Conservation (phyloP, 805 yeast species). For the Blastobotrys peoriensis region DNA sequence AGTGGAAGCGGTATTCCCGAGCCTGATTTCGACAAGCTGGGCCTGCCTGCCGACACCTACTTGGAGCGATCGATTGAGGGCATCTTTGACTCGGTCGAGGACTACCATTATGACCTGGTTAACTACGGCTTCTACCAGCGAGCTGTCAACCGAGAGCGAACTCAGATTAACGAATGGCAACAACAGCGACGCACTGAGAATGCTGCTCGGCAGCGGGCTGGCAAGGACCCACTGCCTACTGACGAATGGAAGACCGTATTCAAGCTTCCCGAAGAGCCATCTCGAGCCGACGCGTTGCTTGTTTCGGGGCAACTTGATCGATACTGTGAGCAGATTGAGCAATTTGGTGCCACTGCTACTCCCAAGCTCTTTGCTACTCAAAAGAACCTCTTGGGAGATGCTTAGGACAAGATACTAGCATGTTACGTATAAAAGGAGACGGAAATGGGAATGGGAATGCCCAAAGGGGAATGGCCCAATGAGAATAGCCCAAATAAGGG, state of each 20-base stretch:
- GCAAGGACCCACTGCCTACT: conserved; percentile 42
- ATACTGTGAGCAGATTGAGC: conserved; percentile 65
- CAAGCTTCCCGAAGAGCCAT: conserved; percentile 68
- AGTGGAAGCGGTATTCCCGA: conserved; percentile 10
- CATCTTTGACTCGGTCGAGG: conserved; percentile 63
- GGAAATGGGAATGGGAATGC: neutral
- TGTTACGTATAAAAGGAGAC: neutral
- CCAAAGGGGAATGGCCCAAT: neutral
- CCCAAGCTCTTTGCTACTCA: conserved; percentile 51
- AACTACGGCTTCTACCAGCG: conserved; percentile 80
- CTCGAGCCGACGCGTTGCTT: conserved; percentile 66
- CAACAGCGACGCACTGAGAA: conserved; percentile 62
- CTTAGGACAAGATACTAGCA: conserved; percentile 6
- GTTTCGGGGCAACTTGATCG: conserved; percentile 62
- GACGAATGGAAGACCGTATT: conserved; percentile 64
- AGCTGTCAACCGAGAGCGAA: conserved; percentile 60
- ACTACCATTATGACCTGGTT: conserved; percentile 70
- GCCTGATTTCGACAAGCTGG: conserved; percentile 33
- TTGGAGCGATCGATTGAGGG: conserved; percentile 48
- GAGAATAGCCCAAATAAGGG: neutral
- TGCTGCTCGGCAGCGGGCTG: conserved; percentile 49
- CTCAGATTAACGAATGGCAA: conserved; percentile 70
- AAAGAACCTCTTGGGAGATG: conserved; percentile 7
- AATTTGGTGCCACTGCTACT: conserved; percentile 60
- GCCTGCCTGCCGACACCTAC: conserved; percentile 37